A percentile compares a stretch with the other conserved stretches of the same genome.
Conservation (phyloP, 2,329 filamentous ascomycete genomes). For the Stagonosporopsis tanaceti region DNA sequence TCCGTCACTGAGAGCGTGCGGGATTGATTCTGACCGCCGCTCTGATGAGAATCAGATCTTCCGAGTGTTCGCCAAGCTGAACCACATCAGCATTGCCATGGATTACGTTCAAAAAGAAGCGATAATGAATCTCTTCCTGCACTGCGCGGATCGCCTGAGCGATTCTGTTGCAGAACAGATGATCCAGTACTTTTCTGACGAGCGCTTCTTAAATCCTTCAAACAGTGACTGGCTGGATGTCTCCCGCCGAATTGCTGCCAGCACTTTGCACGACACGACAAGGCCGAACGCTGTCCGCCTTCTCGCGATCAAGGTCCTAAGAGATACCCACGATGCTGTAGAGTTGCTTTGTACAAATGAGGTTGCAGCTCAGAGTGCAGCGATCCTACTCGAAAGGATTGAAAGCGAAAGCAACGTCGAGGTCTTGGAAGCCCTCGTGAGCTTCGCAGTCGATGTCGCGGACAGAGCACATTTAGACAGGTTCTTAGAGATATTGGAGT, state of each 20-base stretch:
- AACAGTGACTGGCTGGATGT: constrained; percentile 73
- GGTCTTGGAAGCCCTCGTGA: constrained; percentile 70
- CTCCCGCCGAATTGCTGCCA: constrained; percentile 65
- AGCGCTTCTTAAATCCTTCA: constrained; percentile 75
- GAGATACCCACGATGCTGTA: constrained; percentile 58
- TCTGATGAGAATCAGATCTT: constrained; percentile 36
- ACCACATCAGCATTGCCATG: constrained; percentile 39
- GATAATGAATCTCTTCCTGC: constrained; percentile 72
- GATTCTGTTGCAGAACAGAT: constrained; percentile 71
- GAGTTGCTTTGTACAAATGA: constrained; percentile 66
- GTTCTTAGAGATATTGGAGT: constrained; percentile 59
- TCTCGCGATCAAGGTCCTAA: constrained; percentile 67
- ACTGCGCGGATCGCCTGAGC: constrained; percentile 68
- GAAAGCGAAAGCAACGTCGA: constrained; percentile 69
- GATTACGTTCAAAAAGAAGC: constrained; percentile 71
- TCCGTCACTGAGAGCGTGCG: constrained; percentile 2
- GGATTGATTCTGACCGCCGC: constrained; percentile 22
- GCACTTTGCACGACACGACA: constrained; percentile 69
- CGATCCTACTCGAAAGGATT: constrained; percentile 68
- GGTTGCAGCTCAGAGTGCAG: constrained; percentile 66
- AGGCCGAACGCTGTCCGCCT: constrained; percentile 70
- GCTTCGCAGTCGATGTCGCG: constrained; percentile 71
- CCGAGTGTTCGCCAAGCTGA: constrained; percentile 39
- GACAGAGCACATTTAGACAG: constrained; percentile 65
- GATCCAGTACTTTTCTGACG: constrained; percentile 72